These are phyloP conservation scores for Delitschia confertaspora DNA, from an alignment of 495 filamentous ascomycete genomes.

Conservation along the genomic window DNA sequence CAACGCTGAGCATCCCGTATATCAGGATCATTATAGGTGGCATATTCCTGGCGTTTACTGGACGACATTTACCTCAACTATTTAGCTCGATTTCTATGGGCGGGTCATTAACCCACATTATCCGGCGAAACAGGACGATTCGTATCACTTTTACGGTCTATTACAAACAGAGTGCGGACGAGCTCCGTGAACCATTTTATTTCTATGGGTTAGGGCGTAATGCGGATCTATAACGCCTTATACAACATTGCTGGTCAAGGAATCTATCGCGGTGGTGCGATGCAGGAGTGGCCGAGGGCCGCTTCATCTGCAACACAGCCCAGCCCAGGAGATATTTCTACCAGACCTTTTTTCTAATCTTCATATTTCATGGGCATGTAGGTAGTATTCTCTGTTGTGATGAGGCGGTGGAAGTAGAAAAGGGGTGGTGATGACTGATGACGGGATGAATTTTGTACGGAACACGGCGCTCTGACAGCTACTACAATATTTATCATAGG, in stretches of 20 bases:
- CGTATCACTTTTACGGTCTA: background rate
- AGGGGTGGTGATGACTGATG: slow-evolving; percentile 13
- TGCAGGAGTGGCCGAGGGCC: too few species aligned
- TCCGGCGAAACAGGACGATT: slow-evolving; percentile 11
- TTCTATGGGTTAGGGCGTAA: slow-evolving; percentile 3
- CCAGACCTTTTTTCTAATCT: background rate
- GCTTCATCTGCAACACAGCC: too few species aligned
- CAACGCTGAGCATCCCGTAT: slow-evolving; percentile 32
- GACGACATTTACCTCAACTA: slow-evolving; percentile 8
- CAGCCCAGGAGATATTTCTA: background rate
- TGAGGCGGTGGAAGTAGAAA: background rate
- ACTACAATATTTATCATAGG: too few species aligned
- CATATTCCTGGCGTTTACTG: slow-evolving; percentile 21
- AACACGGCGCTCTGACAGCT: too few species aligned
- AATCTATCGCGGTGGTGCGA: too few species aligned
- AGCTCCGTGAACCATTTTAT: background rate
- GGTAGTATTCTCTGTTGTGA: background rate
- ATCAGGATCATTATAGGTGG: slow-evolving; percentile 2
- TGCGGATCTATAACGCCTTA: background rate
- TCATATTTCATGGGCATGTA: too few species aligned
- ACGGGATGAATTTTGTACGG: slow-evolving; percentile 10
- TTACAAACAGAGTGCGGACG: background rate
- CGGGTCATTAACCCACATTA: slow-evolving; percentile 16
- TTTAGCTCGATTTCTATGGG: slow-evolving; percentile 8
- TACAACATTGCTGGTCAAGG: background rate